Evolutionary conservation across 805 yeast genomes (phyloP).

Genomic region (Wickerhamomyces sydowiorum): DNA sequence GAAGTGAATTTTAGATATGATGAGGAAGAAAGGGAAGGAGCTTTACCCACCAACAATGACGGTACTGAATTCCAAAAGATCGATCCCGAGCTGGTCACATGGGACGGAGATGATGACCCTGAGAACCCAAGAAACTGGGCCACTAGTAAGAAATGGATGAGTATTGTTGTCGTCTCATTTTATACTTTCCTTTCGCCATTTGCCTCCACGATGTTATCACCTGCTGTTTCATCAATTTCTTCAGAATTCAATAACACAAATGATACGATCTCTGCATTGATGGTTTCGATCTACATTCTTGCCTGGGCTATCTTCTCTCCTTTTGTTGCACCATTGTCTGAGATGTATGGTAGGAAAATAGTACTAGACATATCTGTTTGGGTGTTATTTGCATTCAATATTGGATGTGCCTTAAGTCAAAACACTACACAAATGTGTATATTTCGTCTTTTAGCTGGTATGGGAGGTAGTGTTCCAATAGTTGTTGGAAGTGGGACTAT

Average conservation of each 20-base stretch:
- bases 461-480: slow-evolving; percentile 63
- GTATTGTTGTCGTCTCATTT: slow-evolving; percentile 42
- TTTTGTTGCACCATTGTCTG: slow-evolving; percentile 56
- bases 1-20: slow-evolving; percentile 7
- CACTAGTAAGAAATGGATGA: slow-evolving; percentile 30
- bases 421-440: slow-evolving; percentile 51
- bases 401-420: slow-evolving; percentile 55
- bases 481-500: slow-evolving; percentile 67
- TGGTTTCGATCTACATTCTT: slow-evolving; percentile 53
- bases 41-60: slow-evolving; percentile 28
- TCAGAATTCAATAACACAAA: slow-evolving; percentile 36
- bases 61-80: slow-evolving; percentile 48
- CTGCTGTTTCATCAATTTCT: slow-evolving; percentile 48
- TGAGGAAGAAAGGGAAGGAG: slow-evolving; percentile 18
- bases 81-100: slow-evolving; percentile 64
- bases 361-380: slow-evolving; percentile 47
- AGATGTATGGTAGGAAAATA: slow-evolving; percentile 48
- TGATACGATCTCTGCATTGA: slow-evolving; percentile 35
- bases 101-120: slow-evolving; percentile 61
- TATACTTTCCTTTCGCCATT: slow-evolving; percentile 58
- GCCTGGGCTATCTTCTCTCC: slow-evolving; percentile 65
- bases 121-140: slow-evolving; percentile 64
- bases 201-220: slow-evolving; percentile 57
- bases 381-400: slow-evolving; percentile 41
- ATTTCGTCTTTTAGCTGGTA: slow-evolving; percentile 57